These are phyloP conservation scores for Moringa oleifera DNA, from an alignment of 345 rosid species.

Conservation along the genomic window DNA sequence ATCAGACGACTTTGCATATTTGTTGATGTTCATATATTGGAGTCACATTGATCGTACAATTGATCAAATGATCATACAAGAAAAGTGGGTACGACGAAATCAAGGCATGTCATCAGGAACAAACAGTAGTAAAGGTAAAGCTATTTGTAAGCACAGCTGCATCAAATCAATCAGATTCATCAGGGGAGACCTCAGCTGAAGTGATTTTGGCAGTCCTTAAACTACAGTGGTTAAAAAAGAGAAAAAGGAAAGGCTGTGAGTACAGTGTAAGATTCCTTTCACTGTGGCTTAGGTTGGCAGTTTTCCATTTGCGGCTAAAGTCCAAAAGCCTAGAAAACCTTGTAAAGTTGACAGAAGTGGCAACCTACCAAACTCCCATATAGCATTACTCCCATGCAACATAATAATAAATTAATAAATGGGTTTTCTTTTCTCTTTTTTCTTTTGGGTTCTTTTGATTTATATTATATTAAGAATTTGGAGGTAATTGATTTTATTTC, in stretches of 20 bases:
- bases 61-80: too few relatives aligned
- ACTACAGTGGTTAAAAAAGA: background rate
- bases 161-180: too few relatives aligned
- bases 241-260: background rate
- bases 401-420: background rate
- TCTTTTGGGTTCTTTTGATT: too few relatives aligned
- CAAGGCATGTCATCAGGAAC: too few relatives aligned
- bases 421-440: background rate
- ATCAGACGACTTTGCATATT: too few relatives aligned
- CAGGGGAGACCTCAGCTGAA: background rate
- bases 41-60: too few relatives aligned
- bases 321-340: conserved; percentile 39
- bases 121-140: too few relatives aligned
- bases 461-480: background rate
- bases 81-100: too few relatives aligned
- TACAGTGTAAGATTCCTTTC: too few relatives aligned
- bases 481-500: background rate
- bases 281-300: conserved; percentile 27
- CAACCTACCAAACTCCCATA: conserved; percentile 27
- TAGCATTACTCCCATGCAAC: conserved; percentile 6
- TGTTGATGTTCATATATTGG: too few relatives aligned
- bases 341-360: conserved; percentile 33
- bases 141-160: too few relatives aligned
- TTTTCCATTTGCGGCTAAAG: conserved; percentile 48
- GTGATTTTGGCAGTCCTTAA: background rate